Base-by-base conservation (phyloP, 805 yeast species). In the Kuraishia borneana region DNA sequence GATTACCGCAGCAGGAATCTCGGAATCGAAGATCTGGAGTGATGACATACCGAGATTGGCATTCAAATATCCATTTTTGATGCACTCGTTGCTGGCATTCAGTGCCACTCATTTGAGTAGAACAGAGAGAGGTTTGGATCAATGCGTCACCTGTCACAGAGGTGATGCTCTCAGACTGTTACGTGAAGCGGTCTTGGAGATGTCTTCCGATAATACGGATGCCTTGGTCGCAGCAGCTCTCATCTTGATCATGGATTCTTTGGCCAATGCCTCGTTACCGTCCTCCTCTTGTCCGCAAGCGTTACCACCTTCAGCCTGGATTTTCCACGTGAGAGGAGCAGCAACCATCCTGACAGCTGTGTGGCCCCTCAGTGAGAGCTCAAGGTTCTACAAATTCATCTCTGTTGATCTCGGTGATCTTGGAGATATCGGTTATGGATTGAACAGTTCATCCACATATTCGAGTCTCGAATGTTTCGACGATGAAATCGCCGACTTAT, bases 261-360 rank as follows among this genome's bases (percentile, higher is more conserved):
- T 85, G 42, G 96, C 96, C 3, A 88, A 88, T 55, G 96, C 96
- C 0, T 73, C 78, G 2, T 60, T 70, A 31, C 94, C 73, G 30
- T 48, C 63, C 2, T 53, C 62, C 6, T 53, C 60, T 2, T 60
- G 71, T 4, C 64, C 75, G 3, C 72, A 70, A 42, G 77, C 87
- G 2, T 56, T 87, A 37, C 94, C 96, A 1, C 88, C 96, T 2
- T 77, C 92, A 3, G 95, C 96, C 0, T 89, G 97, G 97, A 77
- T 89, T 37, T 92, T 84, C 63, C 96, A 89, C 49, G 96, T 89
- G 9, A 83, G 92, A 46, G 97, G 96, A 21, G 95, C 96, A 0
- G 96, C 96, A 5, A 88, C 96, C 0, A 89, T 89, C 35, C 63
- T 89, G 33, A 83, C 95, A 2, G 95, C 96, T 1, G 95, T 88